These are phyloP conservation scores for Angophora floribunda DNA, from an alignment of 345 rosid species.

Conservation along the genomic window DNA sequence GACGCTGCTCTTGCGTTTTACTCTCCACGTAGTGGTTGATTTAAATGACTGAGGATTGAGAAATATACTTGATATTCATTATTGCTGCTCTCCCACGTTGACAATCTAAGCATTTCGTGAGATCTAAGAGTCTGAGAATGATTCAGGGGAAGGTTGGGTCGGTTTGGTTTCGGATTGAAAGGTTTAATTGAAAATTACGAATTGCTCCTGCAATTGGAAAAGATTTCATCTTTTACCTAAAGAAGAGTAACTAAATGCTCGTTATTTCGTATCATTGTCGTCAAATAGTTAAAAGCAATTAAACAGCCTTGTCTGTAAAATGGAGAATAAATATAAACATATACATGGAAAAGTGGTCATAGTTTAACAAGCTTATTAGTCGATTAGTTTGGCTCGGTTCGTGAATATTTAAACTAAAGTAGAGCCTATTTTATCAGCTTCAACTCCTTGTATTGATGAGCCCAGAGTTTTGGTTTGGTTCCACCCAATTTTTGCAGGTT, in stretches of 20 bases:
- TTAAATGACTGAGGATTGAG: not conserved
- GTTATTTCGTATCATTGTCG: too few species aligned
- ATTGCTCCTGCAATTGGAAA: not conserved
- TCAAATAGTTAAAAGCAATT: not conserved
- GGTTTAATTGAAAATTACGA: not conserved
- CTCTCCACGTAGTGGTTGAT: not conserved
- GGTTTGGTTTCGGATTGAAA: not conserved
- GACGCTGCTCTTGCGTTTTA: not conserved
- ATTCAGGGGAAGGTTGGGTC: accelerated
- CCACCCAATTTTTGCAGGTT: not conserved
- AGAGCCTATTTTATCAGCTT: not conserved
- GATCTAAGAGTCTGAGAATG: not conserved
- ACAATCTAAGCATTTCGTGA: not conserved
- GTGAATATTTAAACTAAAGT: not conserved
- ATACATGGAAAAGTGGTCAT: not conserved
- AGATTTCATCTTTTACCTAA: not conserved
- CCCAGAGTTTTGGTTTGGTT: not conserved
- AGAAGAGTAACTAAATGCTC: not conserved
- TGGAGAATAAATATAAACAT: not conserved
- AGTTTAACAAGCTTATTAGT: not conserved
- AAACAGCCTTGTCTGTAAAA: not conserved
- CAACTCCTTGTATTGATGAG: not conserved
- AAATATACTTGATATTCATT: not conserved
- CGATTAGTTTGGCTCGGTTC: not conserved
- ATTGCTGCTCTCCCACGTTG: not conserved